Evolutionary conservation across 768 basidiomycete genomes (phyloP).

Genomic region (Suillus americanus): DNA sequence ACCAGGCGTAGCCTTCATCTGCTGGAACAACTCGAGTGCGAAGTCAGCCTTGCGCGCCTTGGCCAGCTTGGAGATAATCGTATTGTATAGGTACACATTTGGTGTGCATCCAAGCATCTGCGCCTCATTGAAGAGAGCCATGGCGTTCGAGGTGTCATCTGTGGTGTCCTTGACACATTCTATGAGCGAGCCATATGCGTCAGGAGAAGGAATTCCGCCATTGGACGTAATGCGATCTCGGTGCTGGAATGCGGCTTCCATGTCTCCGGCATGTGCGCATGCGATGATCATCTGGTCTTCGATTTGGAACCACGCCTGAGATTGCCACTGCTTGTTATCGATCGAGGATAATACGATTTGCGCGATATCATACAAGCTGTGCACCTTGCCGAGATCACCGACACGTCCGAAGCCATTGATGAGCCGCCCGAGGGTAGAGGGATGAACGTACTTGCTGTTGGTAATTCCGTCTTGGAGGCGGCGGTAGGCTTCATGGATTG

Average conservation of each 20-base stretch:
- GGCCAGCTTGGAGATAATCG: constrained; percentile 93
- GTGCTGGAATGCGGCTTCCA: constrained; percentile 80
- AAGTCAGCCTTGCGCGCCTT: constrained; percentile 92
- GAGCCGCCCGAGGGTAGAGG: constrained; percentile 55
- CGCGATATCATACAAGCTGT: constrained; percentile 63
- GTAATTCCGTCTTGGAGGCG: constrained; percentile 45
- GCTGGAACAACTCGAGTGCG: constrained; percentile 82
- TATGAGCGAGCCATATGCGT: constrained; percentile 92
- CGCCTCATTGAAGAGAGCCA: constrained; percentile 81
- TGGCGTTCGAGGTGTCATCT: constrained; percentile 87
- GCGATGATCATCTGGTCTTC: constrained; percentile 92
- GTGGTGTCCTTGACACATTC: constrained; percentile 89
- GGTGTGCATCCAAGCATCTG: constrained; percentile 66
- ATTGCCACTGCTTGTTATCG: constrained; percentile 45
- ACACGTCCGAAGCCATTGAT: constrained; percentile 69
- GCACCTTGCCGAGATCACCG: constrained; percentile 59
- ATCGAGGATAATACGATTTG: constrained; percentile 57
- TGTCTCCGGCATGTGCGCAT: constrained; percentile 75
- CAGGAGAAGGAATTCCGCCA: constrained; percentile 77
- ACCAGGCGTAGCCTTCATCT: constrained; percentile 66
- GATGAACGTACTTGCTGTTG: constrained; percentile 42
- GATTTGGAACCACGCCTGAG: constrained; percentile 66
- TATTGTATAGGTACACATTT: constrained; percentile 93
- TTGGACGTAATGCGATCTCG: constrained; percentile 74
- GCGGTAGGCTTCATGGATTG: constrained; percentile 43